These are phyloP conservation scores for Haplosporangium sp. DNA, from an alignment of 371 early-diverging fungal species.

Conservation along the genomic window DNA sequence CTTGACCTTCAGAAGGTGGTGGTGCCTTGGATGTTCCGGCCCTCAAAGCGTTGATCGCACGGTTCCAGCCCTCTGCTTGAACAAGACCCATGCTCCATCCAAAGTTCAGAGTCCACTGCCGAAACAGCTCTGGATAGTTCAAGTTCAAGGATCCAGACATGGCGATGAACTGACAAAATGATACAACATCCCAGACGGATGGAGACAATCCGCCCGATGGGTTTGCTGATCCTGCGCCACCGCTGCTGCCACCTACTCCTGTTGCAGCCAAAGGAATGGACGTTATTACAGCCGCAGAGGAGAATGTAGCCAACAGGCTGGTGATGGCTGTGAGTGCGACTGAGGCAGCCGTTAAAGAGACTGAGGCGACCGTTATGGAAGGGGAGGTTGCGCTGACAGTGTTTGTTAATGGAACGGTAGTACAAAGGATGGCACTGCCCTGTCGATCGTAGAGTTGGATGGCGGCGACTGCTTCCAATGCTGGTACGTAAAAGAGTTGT, in stretches of 20 bases:
- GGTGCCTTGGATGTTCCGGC: not conserved
- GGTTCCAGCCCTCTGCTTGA: slow-evolving; percentile 27
- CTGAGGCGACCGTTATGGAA: slow-evolving; percentile 30
- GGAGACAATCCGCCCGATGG: slow-evolving; percentile 23
- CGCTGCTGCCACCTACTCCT: slow-evolving; percentile 1
- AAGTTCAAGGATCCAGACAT: slow-evolving; percentile 45
- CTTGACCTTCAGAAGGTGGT: not conserved
- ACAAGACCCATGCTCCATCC: slow-evolving; percentile 49
- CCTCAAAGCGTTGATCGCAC: slow-evolving; percentile 25
- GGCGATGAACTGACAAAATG: slow-evolving; percentile 49
- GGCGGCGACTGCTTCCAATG: slow-evolving; percentile 36
- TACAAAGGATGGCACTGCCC: slow-evolving; percentile 28
- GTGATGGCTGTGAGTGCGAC: slow-evolving; percentile 26
- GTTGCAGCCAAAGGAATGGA: slow-evolving; percentile 22
- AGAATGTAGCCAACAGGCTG: slow-evolving; percentile 23
- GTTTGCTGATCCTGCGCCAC: slow-evolving; percentile 8
- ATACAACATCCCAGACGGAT: slow-evolving; percentile 40
- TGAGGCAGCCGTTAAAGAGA: slow-evolving; percentile 28
- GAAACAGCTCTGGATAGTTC: slow-evolving; percentile 40
- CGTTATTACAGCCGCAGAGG: slow-evolving; percentile 29
- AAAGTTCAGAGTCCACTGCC: slow-evolving; percentile 52
- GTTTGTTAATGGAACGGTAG: slow-evolving; percentile 35
- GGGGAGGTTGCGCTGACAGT: slow-evolving; percentile 35
- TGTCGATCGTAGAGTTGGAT: slow-evolving; percentile 33
- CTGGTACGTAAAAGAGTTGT: slow-evolving; percentile 40